Percentiles rank a stretch among this genome's conserved stretches.
Evolutionary conservation across 176 grass and related monocot genomes (phyloP).

Genomic region (Zoysia japonica): DNA sequence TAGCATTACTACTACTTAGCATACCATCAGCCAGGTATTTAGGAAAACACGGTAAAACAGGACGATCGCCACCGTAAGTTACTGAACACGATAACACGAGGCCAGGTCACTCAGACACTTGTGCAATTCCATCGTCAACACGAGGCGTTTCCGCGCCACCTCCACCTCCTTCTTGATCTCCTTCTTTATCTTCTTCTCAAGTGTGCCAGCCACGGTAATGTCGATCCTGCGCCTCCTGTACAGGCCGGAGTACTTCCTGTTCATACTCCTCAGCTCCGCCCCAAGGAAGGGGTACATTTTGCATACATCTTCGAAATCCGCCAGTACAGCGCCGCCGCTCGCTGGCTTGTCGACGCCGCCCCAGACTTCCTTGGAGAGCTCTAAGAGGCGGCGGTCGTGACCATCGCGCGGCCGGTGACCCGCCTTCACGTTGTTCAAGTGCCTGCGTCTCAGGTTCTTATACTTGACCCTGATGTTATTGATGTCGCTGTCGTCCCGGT

Average conservation of each 20-base stretch:
- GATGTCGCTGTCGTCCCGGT: not conserved
- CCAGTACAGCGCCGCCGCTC: not conserved
- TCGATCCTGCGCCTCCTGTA: conserved; percentile 50
- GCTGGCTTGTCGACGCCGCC: not conserved
- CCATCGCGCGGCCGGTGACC: conserved; percentile 26
- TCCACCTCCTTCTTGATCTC: not conserved
- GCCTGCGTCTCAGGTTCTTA: too few species aligned
- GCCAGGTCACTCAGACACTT: not conserved
- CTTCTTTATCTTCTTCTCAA: conserved; percentile 64
- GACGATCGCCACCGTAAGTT: not conserved
- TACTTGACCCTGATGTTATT: too few species aligned
- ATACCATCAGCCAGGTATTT: not conserved
- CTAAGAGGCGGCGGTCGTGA: conserved; percentile 35
- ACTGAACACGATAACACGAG: not conserved
- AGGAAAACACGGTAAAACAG: not conserved
- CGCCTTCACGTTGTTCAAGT: too few species aligned
- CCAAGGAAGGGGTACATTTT: conserved; percentile 37
- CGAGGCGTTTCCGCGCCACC: not conserved
- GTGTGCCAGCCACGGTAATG: conserved; percentile 9
- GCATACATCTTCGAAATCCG: conserved; percentile 20
- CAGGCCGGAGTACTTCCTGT: not conserved
- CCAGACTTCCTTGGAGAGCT: conserved; percentile 49
- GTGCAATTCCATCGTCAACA: not conserved
- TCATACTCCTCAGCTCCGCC: conserved; percentile 34
- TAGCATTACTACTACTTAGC: not conserved